Evolutionary conservation across 345 rosid species (phyloP).

Genomic region (Chamaenerion angustifolium): DNA sequence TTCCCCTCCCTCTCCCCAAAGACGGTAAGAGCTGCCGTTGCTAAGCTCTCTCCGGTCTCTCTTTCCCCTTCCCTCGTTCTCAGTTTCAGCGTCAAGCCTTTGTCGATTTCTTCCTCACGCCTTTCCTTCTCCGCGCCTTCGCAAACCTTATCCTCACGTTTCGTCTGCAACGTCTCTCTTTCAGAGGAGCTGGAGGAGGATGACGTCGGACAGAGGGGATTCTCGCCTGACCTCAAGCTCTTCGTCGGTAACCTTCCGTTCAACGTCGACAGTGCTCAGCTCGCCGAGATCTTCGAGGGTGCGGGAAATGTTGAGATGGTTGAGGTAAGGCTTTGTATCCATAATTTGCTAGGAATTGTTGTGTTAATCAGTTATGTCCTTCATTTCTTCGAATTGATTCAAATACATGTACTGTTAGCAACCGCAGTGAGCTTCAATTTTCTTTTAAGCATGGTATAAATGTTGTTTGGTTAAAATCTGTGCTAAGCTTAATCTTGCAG

Average conservation of each 20-base stretch:
- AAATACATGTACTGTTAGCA: too few relatives aligned
- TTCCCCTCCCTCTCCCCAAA: slow-evolving; percentile 49
- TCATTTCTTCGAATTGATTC: too few relatives aligned
- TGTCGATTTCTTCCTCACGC: slow-evolving; percentile 21
- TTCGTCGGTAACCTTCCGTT: slow-evolving; percentile 97
- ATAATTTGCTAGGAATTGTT: too few relatives aligned
- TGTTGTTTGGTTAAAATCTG: too few relatives aligned
- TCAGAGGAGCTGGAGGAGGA: slow-evolving; percentile 35
- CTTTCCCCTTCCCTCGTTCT: slow-evolving; percentile 22
- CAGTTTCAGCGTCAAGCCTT: slow-evolving; percentile 21
- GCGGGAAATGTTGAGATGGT: slow-evolving; percentile 94
- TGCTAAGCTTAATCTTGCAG: too few relatives aligned
- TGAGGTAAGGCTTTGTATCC: slow-evolving; percentile 38
- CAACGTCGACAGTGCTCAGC: slow-evolving; percentile 79
- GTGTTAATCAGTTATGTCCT: too few relatives aligned
- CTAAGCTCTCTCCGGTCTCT: slow-evolving; percentile 24
- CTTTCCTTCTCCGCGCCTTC: slow-evolving; percentile 16
- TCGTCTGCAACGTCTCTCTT: slow-evolving; percentile 41
- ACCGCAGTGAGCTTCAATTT: too few relatives aligned
- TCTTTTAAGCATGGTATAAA: too few relatives aligned
- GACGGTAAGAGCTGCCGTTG: slow-evolving; percentile 22
- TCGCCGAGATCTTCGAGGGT: slow-evolving; percentile 59
- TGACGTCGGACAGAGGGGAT: slow-evolving; percentile 14
- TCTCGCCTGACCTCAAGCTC: slow-evolving; percentile 67
- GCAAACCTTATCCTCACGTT: slow-evolving; percentile 22